Conservation (phyloP, 495 filamentous ascomycete genomes). For the Penicillium pancosmium region DNA sequence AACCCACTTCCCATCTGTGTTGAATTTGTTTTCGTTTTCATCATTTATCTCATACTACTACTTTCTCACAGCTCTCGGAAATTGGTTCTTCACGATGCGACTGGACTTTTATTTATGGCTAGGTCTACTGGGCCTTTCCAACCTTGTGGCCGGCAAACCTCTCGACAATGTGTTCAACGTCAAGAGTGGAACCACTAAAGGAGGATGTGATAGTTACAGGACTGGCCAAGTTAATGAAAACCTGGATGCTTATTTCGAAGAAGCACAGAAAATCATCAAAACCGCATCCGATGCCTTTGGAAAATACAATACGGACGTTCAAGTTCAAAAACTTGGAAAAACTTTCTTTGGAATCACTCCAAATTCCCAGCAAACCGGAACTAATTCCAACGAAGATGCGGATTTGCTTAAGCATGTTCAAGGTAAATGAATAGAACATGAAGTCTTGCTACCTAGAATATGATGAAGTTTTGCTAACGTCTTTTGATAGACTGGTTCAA, state of each 20-base stretch:
- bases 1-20: no score
- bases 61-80: background rate
- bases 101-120: background rate
- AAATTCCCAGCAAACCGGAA: background rate
- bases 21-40: background rate
- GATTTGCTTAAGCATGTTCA: background rate
- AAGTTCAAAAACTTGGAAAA: background rate
- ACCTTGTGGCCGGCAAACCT: background rate
- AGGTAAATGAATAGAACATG: background rate
- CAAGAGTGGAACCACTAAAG: background rate
- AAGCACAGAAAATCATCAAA: background rate
- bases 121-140: background rate
- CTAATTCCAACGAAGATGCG: background rate
- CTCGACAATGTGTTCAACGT: background rate
- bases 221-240: background rate
- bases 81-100: background rate
- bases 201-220: background rate
- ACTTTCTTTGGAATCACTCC: background rate
- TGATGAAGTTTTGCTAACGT: background rate
- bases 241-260: background rate
- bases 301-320: background rate
- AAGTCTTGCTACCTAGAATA: no score
- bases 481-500: background rate
- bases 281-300: background rate
- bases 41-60: background rate